These are phyloP conservation scores for Pichia inconspicua DNA, from an alignment of 1,139 yeast genomes.

Conservation along the genomic window DNA sequence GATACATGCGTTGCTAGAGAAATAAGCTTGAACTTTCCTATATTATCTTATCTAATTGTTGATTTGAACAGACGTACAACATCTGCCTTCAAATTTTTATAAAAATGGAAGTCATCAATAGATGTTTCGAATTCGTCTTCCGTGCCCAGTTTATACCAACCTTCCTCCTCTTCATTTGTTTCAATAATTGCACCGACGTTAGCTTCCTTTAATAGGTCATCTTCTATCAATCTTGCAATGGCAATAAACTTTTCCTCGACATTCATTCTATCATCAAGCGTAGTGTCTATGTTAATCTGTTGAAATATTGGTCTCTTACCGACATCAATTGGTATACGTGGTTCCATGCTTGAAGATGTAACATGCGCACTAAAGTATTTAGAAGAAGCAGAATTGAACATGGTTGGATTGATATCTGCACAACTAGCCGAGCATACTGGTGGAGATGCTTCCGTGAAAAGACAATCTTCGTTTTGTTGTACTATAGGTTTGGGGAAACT, in stretches of 20 bases:
- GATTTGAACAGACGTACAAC: slow-evolving; percentile 17
- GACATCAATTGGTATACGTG: not conserved
- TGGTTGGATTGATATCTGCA: slow-evolving; percentile 32
- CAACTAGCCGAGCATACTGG: slow-evolving; percentile 14
- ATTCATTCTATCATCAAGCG: not conserved
- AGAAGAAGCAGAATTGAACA: slow-evolving; percentile 24
- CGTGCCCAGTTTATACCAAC: slow-evolving; percentile 20
- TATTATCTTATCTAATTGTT: slow-evolving; percentile 1
- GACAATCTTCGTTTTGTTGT: not conserved
- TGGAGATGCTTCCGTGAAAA: not conserved
- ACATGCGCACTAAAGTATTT: not conserved
- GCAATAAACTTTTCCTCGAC: slow-evolving; percentile 6
- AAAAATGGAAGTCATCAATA: slow-evolving; percentile 22
- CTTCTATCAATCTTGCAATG: slow-evolving; percentile 10
- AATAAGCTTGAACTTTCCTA: not conserved
- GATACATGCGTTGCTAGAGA: not conserved
- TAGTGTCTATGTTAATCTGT: not conserved
- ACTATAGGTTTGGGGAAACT: slow-evolving; percentile 13
- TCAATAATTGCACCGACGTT: slow-evolving; percentile 4
- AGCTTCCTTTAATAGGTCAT: slow-evolving; percentile 11
- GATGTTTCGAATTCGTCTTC: slow-evolving; percentile 14
- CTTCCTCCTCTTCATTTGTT: slow-evolving; percentile 14
- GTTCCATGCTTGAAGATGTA: not conserved
- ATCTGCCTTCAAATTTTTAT: slow-evolving; percentile 20
- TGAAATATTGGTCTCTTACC: not conserved